phyloP scores from a whole-genome alignment of 768 basidiomycete species.

The Thelephora aurantiotincta region DNA sequence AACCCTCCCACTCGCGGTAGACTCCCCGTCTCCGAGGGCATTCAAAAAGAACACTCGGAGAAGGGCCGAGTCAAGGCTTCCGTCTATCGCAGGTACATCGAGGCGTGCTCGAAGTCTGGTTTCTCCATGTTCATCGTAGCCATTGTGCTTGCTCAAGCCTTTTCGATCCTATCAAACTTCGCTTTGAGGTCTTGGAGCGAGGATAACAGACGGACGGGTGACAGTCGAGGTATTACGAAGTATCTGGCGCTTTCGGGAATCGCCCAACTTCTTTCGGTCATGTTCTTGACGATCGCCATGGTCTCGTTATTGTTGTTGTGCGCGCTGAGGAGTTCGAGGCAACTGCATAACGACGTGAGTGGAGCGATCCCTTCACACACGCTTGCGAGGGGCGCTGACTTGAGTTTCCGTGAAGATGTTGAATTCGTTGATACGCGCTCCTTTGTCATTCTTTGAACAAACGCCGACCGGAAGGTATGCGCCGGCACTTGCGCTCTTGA shows the following conservation, averaged over 20 bases:
- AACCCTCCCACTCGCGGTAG: slow-evolving; percentile 26
- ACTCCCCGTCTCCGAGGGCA: slow-evolving; percentile 26
- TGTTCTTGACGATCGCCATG: slow-evolving; percentile 39
- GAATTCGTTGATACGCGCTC: slow-evolving; percentile 65
- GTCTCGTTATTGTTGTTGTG: slow-evolving; percentile 69
- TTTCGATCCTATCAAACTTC: slow-evolving; percentile 44
- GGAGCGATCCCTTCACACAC: neutral
- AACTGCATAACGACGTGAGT: slow-evolving; percentile 64
- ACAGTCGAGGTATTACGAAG: slow-evolving; percentile 39
- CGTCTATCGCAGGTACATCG: slow-evolving; percentile 69
- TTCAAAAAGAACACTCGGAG: slow-evolving; percentile 60
- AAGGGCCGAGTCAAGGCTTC: slow-evolving; percentile 66
- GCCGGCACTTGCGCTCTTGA: neutral
- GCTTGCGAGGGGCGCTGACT: neutral
- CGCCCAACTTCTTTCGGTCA: slow-evolving; percentile 43
- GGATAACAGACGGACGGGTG: slow-evolving; percentile 47
- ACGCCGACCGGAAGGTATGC: slow-evolving; percentile 73
- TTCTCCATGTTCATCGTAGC: slow-evolving; percentile 44
- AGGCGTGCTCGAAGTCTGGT: slow-evolving; percentile 63
- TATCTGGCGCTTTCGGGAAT: slow-evolving; percentile 56
- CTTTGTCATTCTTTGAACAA: slow-evolving; percentile 78
- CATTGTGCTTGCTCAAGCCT: slow-evolving; percentile 39
- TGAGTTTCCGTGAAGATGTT: slow-evolving; percentile 45
- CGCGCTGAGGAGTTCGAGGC: slow-evolving; percentile 55
- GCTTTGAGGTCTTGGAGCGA: slow-evolving; percentile 77